These are phyloP conservation scores for Vitis hybrid DNA, from an alignment of 177 flowering plant genomes.

Conservation along the genomic window DNA sequence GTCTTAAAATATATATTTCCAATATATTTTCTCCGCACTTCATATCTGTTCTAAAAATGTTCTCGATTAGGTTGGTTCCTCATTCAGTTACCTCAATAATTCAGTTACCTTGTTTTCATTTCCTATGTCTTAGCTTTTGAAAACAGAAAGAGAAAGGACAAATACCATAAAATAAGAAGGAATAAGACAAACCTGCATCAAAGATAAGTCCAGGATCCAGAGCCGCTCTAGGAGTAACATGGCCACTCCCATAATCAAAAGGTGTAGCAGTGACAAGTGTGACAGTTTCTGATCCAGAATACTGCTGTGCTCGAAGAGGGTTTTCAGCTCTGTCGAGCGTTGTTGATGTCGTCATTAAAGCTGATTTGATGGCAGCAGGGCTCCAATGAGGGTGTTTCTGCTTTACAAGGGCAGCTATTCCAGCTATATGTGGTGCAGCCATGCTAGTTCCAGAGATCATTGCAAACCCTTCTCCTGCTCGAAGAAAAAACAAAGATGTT, in stretches of 20 bases:
- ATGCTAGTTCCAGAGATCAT: slow-evolving; percentile 98
- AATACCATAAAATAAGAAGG: not conserved
- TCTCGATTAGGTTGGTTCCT: too few relatives aligned
- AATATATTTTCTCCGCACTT: too few relatives aligned
- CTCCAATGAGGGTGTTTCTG: slow-evolving; percentile 94
- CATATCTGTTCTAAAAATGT: too few relatives aligned
- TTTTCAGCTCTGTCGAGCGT: slow-evolving; percentile 72
- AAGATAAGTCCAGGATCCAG: slow-evolving; percentile 91
- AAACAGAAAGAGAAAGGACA: not conserved
- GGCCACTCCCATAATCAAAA: slow-evolving; percentile 97
- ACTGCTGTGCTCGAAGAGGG: slow-evolving; percentile 88
- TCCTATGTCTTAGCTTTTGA: too few relatives aligned
- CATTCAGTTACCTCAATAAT: too few relatives aligned
- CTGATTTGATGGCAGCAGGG: slow-evolving; percentile 92
- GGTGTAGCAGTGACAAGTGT: slow-evolving; percentile 80
- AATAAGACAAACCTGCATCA: slow-evolving; percentile 63
- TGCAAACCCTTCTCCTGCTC: slow-evolving; percentile 89
- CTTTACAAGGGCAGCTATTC: slow-evolving; percentile 95
- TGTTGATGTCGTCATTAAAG: slow-evolving; percentile 91
- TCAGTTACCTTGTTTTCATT: too few relatives aligned
- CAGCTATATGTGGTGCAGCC: slow-evolving; percentile 99
- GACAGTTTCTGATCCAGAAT: slow-evolving; percentile 64
- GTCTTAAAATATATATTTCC: too few relatives aligned
- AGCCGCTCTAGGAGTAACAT: slow-evolving; percentile 90
- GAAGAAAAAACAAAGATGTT: slow-evolving; percentile 1